Conservation (phyloP, 2,329 filamentous ascomycete genomes). For the Aspergillus brasiliensis region DNA sequence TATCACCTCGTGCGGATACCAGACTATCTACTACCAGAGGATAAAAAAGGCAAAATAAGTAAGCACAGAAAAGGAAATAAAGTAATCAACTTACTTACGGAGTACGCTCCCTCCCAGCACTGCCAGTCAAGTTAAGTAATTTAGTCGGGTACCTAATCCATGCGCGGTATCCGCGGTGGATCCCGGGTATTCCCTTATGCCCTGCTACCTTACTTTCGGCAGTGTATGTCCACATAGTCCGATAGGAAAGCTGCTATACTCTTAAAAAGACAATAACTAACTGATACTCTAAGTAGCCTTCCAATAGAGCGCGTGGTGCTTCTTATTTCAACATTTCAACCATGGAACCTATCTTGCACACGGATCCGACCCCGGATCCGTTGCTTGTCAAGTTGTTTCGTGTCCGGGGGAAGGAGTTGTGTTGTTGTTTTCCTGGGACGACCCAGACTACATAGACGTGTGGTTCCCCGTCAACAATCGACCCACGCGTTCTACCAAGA, state of each 20-base stretch:
- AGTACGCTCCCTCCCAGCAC: no score
- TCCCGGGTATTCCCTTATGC: constrained; percentile 12
- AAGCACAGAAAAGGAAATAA: constrained; percentile 2
- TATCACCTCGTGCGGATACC: constrained; percentile 14
- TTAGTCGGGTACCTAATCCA: constrained; percentile 5
- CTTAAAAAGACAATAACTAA: no score
- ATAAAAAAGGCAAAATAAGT: constrained; percentile 1
- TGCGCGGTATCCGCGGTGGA: constrained; percentile 23
- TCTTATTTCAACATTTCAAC: constrained; percentile 2
- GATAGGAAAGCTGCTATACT: no score
- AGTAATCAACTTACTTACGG: neutral
- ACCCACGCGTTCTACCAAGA: constrained; percentile 11
- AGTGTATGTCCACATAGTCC: neutral
- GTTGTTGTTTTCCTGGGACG: neutral
- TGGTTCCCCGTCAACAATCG: constrained; percentile 11
- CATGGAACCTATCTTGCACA: constrained; percentile 2
- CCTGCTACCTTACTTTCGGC: neutral
- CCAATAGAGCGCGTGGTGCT: neutral
- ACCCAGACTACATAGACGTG: constrained; percentile 10
- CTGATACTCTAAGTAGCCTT: no score
- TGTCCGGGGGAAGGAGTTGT: neutral
- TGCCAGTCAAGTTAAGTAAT: no score
- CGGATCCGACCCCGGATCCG: neutral
- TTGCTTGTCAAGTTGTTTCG: neutral
- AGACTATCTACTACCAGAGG: neutral